Conservation (phyloP, 2,329 filamentous ascomycete species). For the Aspergillus cejpii region DNA sequence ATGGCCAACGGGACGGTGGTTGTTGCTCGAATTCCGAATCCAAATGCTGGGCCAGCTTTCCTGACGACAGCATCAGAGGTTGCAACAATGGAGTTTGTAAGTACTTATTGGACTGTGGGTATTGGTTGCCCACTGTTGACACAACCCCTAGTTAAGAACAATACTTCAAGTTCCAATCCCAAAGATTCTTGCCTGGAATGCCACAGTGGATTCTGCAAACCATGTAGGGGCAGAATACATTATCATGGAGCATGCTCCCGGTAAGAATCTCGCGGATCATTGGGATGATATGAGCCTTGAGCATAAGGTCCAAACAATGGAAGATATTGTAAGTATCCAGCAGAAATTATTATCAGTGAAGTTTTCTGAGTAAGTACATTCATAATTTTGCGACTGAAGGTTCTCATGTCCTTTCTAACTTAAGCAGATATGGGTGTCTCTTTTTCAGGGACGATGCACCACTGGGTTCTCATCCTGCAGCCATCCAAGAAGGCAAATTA, state of each 20-base stretch:
- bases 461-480: conserved; percentile 26
- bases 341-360: conserved; percentile 33
- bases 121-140: too few relatives aligned
- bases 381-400: conserved; percentile 6
- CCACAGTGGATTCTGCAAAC: conserved; percentile 11
- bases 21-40: conserved; percentile 16
- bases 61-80: conserved; percentile 9
- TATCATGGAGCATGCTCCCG: conserved; percentile 24
- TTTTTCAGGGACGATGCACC: conserved; percentile 31
- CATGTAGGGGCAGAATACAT: conserved; percentile 22
- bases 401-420: conserved; percentile 6
- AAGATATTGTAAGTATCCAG: conserved; percentile 33
- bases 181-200: conserved; percentile 15
- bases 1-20: conserved; percentile 14
- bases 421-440: conserved; percentile 31
- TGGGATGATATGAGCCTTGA: conserved; percentile 24
- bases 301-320: conserved; percentile 12
- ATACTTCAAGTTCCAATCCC: conserved; percentile 17
- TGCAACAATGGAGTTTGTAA: conserved; percentile 17
- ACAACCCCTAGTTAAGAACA: conserved; percentile 6
- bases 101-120: not conserved
- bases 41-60: conserved; percentile 15
- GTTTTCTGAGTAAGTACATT: conserved; percentile 28
- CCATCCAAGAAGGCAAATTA: conserved; percentile 14
- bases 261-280: conserved; percentile 19